phyloP scores from a whole-genome alignment of 768 basidiomycete species.

The Auriscalpium orientale region DNA sequence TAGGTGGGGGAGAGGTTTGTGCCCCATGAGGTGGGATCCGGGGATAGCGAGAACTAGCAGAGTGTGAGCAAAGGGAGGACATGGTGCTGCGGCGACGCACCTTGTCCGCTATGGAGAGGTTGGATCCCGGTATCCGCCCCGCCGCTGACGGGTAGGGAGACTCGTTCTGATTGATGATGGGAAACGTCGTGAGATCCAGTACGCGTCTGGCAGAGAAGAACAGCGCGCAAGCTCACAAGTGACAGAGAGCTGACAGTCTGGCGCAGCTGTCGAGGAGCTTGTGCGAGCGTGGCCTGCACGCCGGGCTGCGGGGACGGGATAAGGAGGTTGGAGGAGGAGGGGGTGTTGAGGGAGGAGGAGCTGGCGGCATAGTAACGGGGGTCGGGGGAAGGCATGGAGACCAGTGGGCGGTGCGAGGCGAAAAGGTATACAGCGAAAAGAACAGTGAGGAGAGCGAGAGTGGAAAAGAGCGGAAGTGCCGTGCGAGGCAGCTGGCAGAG shows the following conservation, averaged over 20 bases:
- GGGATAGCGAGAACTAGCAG: constrained; percentile 16
- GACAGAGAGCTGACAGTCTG: constrained; percentile 33
- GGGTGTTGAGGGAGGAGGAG: constrained; percentile 32
- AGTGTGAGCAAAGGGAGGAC: neutral
- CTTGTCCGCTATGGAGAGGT: constrained; percentile 24
- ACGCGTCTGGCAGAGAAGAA: neutral
- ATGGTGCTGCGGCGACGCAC: constrained; percentile 4
- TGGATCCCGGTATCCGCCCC: constrained; percentile 1
- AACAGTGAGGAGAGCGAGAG: neutral
- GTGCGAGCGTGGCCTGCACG: constrained; percentile 39
- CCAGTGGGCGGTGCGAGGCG: constrained; percentile 7
- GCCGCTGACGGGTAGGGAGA: constrained; percentile 13
- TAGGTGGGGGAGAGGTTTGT: constrained; percentile 12
- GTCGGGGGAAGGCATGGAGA: constrained; percentile 19
- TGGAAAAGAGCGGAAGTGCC: neutral
- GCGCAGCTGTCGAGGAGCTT: constrained; percentile 29
- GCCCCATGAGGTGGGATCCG: constrained; percentile 26
- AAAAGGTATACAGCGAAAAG: neutral
- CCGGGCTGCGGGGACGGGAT: constrained; percentile 24
- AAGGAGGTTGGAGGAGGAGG: constrained; percentile 48
- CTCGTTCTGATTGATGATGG: constrained; percentile 12
- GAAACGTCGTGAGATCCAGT: neutral
- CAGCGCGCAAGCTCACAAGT: constrained; percentile 27
- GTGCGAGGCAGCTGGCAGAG: neutral
- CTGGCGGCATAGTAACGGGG: constrained; percentile 33